Evolutionary conservation across 768 basidiomycete genomes (phyloP).

Genomic region (Trametes cubensis): DNA sequence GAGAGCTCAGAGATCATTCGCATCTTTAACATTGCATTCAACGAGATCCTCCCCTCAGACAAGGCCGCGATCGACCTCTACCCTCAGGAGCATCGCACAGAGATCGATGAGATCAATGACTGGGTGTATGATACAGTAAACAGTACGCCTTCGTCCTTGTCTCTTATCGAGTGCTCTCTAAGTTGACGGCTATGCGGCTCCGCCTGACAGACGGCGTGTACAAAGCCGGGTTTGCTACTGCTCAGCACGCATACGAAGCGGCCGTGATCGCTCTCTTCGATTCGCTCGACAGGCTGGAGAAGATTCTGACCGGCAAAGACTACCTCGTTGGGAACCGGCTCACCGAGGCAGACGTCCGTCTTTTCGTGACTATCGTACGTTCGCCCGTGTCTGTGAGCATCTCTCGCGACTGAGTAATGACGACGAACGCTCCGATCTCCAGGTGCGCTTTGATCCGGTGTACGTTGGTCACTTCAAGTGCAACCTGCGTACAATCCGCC

Average conservation of each 20-base stretch:
- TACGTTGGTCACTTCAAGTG: slow-evolving; percentile 95
- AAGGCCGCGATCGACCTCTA: slow-evolving; percentile 77
- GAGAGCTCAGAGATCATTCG: slow-evolving; percentile 95
- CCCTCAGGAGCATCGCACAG: slow-evolving; percentile 64
- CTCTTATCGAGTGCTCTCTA: no score
- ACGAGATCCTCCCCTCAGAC: slow-evolving; percentile 66
- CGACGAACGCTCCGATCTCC: not conserved
- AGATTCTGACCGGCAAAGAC: slow-evolving; percentile 72
- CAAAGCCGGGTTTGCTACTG: slow-evolving; percentile 83
- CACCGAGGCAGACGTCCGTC: slow-evolving; percentile 83
- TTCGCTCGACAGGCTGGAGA: slow-evolving; percentile 80
- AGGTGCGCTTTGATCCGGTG: slow-evolving; percentile 89
- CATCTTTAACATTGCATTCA: slow-evolving; percentile 86
- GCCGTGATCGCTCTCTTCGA: slow-evolving; percentile 79
- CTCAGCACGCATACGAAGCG: slow-evolving; percentile 77
- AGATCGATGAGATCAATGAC: slow-evolving; percentile 84
- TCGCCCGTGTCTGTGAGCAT: not conserved
- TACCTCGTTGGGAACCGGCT: slow-evolving; percentile 83
- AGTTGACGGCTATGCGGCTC: not conserved
- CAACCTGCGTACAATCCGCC: slow-evolving; percentile 81
- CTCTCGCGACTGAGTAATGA: not conserved
- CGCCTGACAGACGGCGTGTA: slow-evolving; percentile 74
- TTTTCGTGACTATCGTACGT: slow-evolving; percentile 88
- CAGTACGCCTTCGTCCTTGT: slow-evolving; percentile 49
- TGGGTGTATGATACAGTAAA: slow-evolving; percentile 88